A percentile compares a stretch with the other conserved stretches of the same genome.
Conservation (phyloP, 805 yeast species). For the Wickerhamiella shivajii region DNA sequence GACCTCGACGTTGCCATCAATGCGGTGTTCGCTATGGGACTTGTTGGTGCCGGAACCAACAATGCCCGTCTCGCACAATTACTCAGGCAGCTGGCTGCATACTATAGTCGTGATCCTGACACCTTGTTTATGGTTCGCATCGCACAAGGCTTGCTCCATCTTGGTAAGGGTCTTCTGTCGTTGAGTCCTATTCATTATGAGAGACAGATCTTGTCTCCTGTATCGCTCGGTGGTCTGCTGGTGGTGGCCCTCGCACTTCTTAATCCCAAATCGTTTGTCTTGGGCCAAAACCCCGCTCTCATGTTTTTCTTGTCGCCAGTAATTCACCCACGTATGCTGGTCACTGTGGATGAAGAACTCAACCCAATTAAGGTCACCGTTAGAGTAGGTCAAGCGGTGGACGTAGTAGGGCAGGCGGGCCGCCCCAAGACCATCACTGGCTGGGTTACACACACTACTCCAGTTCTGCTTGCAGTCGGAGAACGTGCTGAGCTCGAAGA, state of each 20-base stretch:
- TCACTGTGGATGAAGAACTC: constrained; percentile 83
- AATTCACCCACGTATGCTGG: constrained; percentile 79
- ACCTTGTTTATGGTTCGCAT: constrained; percentile 83
- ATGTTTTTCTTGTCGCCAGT: constrained; percentile 79
- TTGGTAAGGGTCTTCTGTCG: constrained; percentile 92
- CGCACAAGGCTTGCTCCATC: constrained; percentile 86
- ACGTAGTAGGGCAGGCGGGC: constrained; percentile 98
- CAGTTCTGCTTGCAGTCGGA: constrained; percentile 83
- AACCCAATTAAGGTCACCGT: constrained; percentile 91
- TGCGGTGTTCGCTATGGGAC: constrained; percentile 92
- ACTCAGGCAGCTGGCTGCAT: constrained; percentile 84
- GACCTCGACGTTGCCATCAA: constrained; percentile 89
- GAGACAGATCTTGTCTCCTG: constrained; percentile 73
- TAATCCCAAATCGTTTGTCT: constrained; percentile 71
- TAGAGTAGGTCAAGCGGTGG: constrained; percentile 97
- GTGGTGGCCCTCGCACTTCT: constrained; percentile 73
- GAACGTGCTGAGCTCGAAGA: constrained; percentile 96
- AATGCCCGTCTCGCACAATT: constrained; percentile 96
- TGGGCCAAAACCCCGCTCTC: constrained; percentile 60
- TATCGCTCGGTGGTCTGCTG: constrained; percentile 75
- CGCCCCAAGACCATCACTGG: constrained; percentile 98
- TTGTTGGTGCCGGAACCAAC: constrained; percentile 97
- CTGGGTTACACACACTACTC: constrained; percentile 98
- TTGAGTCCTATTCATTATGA: constrained; percentile 82
- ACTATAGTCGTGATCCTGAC: constrained; percentile 81